Evolutionary conservation across 2,329 filamentous ascomycete species (phyloP).

Genomic region (Verticillium dahliae): DNA sequence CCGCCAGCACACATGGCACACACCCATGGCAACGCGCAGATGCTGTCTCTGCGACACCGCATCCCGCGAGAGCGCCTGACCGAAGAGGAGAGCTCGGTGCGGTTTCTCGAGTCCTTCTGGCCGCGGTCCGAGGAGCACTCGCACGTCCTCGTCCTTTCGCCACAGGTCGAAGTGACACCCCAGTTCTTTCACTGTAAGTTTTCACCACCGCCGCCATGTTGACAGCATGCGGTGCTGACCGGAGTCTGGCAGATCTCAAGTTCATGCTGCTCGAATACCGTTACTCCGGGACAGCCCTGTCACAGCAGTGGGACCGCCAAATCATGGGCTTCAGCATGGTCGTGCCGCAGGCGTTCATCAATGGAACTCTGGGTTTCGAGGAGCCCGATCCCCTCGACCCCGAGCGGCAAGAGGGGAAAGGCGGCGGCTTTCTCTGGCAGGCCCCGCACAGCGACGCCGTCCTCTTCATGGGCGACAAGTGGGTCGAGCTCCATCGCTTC

Average conservation of each 20-base stretch:
- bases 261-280: constrained; percentile 72
- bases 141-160: constrained; percentile 79
- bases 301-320: constrained; percentile 39
- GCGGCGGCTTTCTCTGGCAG: constrained; percentile 73
- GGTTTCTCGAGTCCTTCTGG: constrained; percentile 84
- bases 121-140: constrained; percentile 56
- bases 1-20: constrained; percentile 37
- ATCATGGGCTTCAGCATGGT: constrained; percentile 78
- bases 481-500: constrained; percentile 79
- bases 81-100: constrained; percentile 64
- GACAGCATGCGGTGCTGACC: background rate
- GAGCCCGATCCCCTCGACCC: constrained; percentile 34
- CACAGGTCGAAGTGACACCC: constrained; percentile 71
- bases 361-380: constrained; percentile 50
- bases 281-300: constrained; percentile 50
- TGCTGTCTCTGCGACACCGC: constrained; percentile 68
- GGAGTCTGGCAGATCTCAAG: constrained; percentile 53
- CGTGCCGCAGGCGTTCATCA: constrained; percentile 57
- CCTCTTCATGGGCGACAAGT: constrained; percentile 78
- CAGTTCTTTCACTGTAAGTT: constrained; percentile 71
- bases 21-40: constrained; percentile 21
- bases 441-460: constrained; percentile 75
- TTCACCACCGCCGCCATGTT: background rate
- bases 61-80: constrained; percentile 54
- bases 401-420: constrained; percentile 18